phyloP scores from a whole-genome alignment of 1,139 yeast species.

The Diutina siamensis region DNA sequence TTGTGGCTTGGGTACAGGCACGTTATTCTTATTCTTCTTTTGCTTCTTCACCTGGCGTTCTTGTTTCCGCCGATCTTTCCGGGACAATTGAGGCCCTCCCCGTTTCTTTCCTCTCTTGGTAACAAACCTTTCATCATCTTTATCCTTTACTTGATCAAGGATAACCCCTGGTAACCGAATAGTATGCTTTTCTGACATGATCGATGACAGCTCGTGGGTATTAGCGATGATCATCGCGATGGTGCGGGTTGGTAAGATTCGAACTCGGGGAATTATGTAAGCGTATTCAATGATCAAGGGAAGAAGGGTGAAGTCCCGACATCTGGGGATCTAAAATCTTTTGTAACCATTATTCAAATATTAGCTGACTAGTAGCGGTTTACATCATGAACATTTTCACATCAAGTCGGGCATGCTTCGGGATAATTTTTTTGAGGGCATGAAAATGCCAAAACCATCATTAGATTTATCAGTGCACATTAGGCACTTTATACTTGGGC shows the following conservation, averaged over 20 bases:
- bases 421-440: too few species aligned
- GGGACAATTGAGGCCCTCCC: conserved; percentile 17
- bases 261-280: too few species aligned
- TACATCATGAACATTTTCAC: too few species aligned
- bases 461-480: too few species aligned
- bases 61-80: conserved; percentile 50
- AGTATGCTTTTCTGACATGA: conserved; percentile 12
- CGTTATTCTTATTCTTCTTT: conserved; percentile 14
- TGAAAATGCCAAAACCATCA: too few species aligned
- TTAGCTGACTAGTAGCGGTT: too few species aligned
- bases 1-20: conserved; percentile 1
- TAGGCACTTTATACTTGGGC: too few species aligned
- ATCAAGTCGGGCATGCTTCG: too few species aligned
- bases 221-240: neutral
- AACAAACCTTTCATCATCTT: conserved; percentile 17
- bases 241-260: neutral
- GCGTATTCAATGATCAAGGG: too few species aligned
- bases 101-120: conserved; percentile 20
- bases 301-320: too few species aligned
- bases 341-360: too few species aligned
- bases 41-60: conserved; percentile 43
- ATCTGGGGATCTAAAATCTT: too few species aligned
- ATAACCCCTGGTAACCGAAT: conserved; percentile 59
- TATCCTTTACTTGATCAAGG: conserved; percentile 48
- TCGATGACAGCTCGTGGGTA: neutral